A percentile compares a stretch with the other conserved stretches of the same genome.
Evolutionary conservation across 2,329 filamentous ascomycete species (phyloP).

Genomic region (Pestalotiopsis sp.): DNA sequence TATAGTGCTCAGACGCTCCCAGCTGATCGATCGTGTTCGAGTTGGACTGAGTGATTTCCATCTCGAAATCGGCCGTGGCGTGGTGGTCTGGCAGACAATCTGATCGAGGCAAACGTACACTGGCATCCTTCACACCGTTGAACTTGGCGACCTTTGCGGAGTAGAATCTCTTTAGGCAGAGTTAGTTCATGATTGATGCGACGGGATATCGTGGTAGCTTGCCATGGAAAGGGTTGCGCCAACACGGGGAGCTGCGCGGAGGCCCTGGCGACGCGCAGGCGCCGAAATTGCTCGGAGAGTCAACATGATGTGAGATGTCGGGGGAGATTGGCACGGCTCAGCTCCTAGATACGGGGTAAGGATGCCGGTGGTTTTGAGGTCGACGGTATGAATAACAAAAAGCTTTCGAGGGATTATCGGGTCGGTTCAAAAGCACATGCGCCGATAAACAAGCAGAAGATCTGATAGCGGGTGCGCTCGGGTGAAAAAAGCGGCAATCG

Average conservation of each 20-base stretch:
- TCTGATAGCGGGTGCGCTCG: slow-evolving; percentile 11
- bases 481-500: slow-evolving; percentile 4
- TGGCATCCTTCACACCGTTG: slow-evolving; percentile 83
- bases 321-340: neutral
- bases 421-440: slow-evolving; percentile 11
- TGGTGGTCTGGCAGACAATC: slow-evolving; percentile 13
- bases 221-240: slow-evolving; percentile 44
- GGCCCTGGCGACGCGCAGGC: slow-evolving; percentile 76
- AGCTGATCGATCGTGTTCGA: slow-evolving; percentile 4
- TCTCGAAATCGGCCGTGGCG: slow-evolving; percentile 19
- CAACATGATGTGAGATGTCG: slow-evolving; percentile 68
- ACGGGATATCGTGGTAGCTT: slow-evolving; percentile 17
- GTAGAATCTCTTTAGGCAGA: slow-evolving; percentile 57
- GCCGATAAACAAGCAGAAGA: slow-evolving; percentile 10
- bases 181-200: slow-evolving; percentile 15
- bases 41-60: slow-evolving; percentile 45
- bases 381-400: slow-evolving; percentile 9
- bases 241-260: slow-evolving; percentile 68
- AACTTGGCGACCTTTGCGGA: slow-evolving; percentile 84
- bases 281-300: slow-evolving; percentile 77
- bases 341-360: slow-evolving; percentile 16
- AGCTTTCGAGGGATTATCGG: slow-evolving; percentile 11
- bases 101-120: slow-evolving; percentile 62
- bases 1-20: neutral
- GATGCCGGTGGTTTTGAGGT: slow-evolving; percentile 14